Evolutionary conservation across 2,329 filamentous ascomycete genomes (phyloP), one percentile per base, ranked within the genome.

Genomic region (Aureobasidium pullulans): DNA sequence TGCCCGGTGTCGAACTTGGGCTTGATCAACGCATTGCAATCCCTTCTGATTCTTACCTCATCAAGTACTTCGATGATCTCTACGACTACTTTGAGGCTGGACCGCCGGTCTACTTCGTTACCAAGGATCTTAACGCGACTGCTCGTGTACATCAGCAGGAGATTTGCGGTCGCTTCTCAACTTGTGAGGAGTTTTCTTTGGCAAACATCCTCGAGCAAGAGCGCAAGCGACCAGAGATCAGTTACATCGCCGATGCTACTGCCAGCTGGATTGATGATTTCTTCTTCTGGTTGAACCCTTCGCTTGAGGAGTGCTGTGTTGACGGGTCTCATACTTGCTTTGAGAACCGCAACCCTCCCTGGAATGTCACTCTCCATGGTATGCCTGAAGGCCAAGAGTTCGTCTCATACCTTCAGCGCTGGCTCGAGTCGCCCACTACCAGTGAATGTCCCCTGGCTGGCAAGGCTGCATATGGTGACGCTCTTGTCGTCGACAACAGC

Each of bases 221-320:
- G 75, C 85, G 94, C 10, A 97, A 96, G 76, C 84, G 94, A 39
- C 82, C 91, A 0, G 84, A 95, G 6, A 79, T 93, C 1, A 96
- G 91, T 1, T 97, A 91, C 72, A 90, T 99, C 65, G 83, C 90
- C 6, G 86, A 92, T 9, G 88, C 91, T 0, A 86, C 93, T 0
- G 94, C 95, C 3, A 96, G 89, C 72, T 99, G 94, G 94, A 83
- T 99, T 16, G 94, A 99, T 65, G 94, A 99, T 70, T 97, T 90
- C 75, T 90, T 97, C 75, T 82, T 90, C 61, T 99, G 94, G 93
- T 78, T 97, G n/a, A 96, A 97, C 66, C 94, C 94, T 0, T 82
- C 85, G 54, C 82, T 90, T 44, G 88, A 91, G 46, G 76, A 81
- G 39, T 85, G 84, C 75, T 96, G 89, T 67, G 80, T 88, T 39